Percentiles rank a stretch among this genome's conserved stretches.
phyloP scores from a whole-genome alignment of 768 basidiomycete genomes.

The Polyporus arcularius region DNA sequence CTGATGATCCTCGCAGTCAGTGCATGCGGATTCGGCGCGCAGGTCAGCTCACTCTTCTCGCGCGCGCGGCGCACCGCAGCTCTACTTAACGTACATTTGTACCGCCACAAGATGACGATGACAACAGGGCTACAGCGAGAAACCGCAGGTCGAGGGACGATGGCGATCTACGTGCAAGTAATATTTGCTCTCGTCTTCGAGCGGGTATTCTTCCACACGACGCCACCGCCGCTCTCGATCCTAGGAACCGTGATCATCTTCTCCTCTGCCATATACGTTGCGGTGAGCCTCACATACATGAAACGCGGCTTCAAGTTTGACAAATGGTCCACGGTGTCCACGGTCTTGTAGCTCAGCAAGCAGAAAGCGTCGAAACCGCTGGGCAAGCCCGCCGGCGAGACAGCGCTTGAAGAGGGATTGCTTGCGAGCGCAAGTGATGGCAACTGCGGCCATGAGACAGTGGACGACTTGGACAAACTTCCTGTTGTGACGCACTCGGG shows the following conservation, averaged over 20 bases:
- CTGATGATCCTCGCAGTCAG: conserved; percentile 50
- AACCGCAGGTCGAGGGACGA: conserved; percentile 60
- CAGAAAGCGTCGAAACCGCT: neutral
- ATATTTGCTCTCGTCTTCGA: conserved; percentile 68
- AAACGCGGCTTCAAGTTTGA: neutral
- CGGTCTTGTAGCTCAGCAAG: neutral
- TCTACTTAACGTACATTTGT: neutral
- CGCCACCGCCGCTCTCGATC: conserved; percentile 59
- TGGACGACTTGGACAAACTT: too few relatives aligned
- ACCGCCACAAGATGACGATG: conserved; percentile 45
- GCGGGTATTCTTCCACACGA: conserved; percentile 59
- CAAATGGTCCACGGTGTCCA: neutral
- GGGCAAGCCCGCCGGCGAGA: neutral
- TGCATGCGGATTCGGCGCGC: conserved; percentile 51
- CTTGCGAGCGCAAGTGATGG: neutral
- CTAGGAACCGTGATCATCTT: conserved; percentile 69
- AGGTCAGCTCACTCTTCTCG: conserved; percentile 21
- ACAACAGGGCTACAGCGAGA: conserved; percentile 66
- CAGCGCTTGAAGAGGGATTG: neutral
- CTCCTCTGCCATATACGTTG: conserved; percentile 63
- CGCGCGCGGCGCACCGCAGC: neutral
- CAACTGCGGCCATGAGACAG: neutral
- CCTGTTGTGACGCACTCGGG: too few relatives aligned
- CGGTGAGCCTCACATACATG: conserved; percentile 42
- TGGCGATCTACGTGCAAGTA: conserved; percentile 62